A percentile compares a stretch with the other conserved stretches of the same genome.
phyloP scores from a whole-genome alignment of 2,329 filamentous ascomycete genomes.

The Exophiala xenobiotica region DNA sequence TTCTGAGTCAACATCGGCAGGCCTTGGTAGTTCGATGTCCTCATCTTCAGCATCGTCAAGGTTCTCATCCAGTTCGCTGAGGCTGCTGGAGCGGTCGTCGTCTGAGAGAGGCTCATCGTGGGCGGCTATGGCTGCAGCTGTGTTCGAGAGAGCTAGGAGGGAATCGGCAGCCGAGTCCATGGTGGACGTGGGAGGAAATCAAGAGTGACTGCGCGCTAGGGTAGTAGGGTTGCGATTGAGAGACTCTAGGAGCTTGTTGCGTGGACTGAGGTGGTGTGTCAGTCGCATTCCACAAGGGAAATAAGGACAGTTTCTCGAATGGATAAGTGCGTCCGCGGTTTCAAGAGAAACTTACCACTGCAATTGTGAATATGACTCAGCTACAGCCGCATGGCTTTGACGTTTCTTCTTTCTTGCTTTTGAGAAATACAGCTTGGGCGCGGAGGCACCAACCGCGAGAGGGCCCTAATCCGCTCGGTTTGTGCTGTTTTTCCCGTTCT shows the following conservation, averaged over 20 bases:
- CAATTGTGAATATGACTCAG: slow-evolving; percentile 8
- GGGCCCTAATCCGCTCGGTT: background rate
- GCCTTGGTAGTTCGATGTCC: slow-evolving; percentile 32
- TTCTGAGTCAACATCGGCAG: slow-evolving; percentile 71
- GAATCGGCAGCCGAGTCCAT: slow-evolving; percentile 43
- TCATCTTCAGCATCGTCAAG: slow-evolving; percentile 42
- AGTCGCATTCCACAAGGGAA: background rate
- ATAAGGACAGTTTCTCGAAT: no score
- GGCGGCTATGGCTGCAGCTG: slow-evolving; percentile 36
- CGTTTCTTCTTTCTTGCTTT: slow-evolving; percentile 13
- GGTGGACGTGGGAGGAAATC: background rate
- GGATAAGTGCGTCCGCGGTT: no score
- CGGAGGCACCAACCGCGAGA: no score
- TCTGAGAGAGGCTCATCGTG: slow-evolving; percentile 52
- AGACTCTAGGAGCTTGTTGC: background rate
- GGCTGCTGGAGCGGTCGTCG: slow-evolving; percentile 79
- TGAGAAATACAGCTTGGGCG: slow-evolving; percentile 8
- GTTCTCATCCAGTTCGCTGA: slow-evolving; percentile 88
- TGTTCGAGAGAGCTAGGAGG: slow-evolving; percentile 37
- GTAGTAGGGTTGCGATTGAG: background rate
- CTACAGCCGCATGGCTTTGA: slow-evolving; percentile 16
- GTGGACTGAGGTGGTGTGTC: background rate
- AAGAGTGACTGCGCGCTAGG: background rate
- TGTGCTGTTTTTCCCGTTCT: background rate
- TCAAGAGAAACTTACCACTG: background rate